These are phyloP conservation scores for Erysimum pusillum DNA, from an alignment of 441 rosid genomes.

Conservation along the genomic window DNA sequence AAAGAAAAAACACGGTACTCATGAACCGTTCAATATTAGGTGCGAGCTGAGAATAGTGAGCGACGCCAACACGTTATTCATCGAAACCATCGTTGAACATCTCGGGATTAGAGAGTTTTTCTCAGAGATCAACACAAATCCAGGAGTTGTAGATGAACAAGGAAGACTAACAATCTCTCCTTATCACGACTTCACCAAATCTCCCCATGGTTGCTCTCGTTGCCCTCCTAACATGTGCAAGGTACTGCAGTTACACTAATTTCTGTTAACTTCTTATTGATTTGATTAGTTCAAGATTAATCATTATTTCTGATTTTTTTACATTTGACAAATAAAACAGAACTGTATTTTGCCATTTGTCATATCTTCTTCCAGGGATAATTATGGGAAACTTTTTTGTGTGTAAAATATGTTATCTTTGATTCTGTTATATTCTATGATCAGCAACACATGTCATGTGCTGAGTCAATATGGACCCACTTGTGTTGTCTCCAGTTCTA, in stretches of 20 bases:
- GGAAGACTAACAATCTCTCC: constrained; percentile 67
- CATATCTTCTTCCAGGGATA: background rate
- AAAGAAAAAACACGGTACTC: constrained; percentile 6
- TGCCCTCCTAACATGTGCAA: constrained; percentile 68
- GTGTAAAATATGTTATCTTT: constrained; percentile 26
- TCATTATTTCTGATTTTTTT: background rate
- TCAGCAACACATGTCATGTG: constrained; percentile 24
- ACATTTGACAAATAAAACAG: background rate
- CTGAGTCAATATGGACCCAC: constrained; percentile 10
- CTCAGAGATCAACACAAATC: constrained; percentile 77
- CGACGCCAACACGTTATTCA: constrained; percentile 83
- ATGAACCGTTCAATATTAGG: constrained; percentile 42
- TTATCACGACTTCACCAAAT: constrained; percentile 60
- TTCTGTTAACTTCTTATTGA: background rate
- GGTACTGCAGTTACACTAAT: constrained; percentile 35
- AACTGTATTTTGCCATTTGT: background rate
- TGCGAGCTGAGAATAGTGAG: constrained; percentile 84
- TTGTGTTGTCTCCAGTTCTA: background rate
- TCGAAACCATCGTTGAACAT: constrained; percentile 75
- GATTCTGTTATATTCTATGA: constrained; percentile 14
- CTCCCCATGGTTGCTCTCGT: constrained; percentile 69
- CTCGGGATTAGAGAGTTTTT: constrained; percentile 65
- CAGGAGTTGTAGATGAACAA: constrained; percentile 63
- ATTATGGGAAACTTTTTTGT: background rate
- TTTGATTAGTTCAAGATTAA: background rate